Evolutionary conservation across 2,329 filamentous ascomycete species (phyloP), one percentile per base, ranked within the genome.

Genomic region (Alternaria alternata): DNA sequence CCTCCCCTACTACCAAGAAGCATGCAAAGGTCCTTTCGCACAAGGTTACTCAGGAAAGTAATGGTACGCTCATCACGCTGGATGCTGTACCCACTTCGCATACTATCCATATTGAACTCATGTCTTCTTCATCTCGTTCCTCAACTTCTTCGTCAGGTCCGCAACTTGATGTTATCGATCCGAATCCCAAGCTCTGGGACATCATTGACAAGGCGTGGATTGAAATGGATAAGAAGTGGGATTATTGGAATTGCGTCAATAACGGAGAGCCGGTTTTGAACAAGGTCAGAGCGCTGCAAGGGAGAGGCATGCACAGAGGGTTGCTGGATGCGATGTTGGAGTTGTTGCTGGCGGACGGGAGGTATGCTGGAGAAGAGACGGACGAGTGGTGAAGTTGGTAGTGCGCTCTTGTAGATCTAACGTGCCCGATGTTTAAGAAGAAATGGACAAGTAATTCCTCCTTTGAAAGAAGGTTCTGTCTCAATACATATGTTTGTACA

Each of bases 291-390:
- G 70, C 70, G 39, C 44, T 79, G 54, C 68, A 73, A 48, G 73
- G 70, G 12, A 67, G 73, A 46, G 68, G 65, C 0, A 16, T 78
- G 32, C 56, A 72, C 51, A 54, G 64, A 53, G 69, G 70, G 48
- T 56, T 78, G 59, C 48, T 77, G 44, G 73, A 76, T 65, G 74
- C 75, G 5, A 61, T 79, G 16, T 51, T 78, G 42, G 76, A 79
- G 63, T 42, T 77, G 42, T 57, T 79, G 60, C 51, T 77, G 11
- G 76, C 76, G 46, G 76, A 79, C 61, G 66, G 67, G 55, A 59
- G 75, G 58, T 75, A 74, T 68, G 65, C 65, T 8, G 68, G 67
- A 4, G 62, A 65, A 36, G 56, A 30, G 18, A 36, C 30, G 48
- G 32, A 49, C 20, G 38, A n/a, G 20, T 26, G 51, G 32, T 51